phyloP scores from a whole-genome alignment of 2,329 filamentous ascomycete genomes.

The Aspergillus bombycis region DNA sequence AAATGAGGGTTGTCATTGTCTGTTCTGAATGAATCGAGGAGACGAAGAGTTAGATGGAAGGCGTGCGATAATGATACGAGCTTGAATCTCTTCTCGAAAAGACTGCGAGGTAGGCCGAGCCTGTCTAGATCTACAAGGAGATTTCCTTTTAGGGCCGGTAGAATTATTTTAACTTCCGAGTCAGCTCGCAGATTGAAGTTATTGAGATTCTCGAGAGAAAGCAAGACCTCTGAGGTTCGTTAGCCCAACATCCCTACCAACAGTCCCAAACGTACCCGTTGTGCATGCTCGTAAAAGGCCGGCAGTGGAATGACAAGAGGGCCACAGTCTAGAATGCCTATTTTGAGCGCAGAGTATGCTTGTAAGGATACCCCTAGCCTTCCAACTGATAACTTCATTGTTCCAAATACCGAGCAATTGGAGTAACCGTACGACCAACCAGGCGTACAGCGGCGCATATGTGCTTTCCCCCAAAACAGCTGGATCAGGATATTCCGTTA shows the following conservation, averaged over 20 bases:
- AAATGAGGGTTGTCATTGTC: slow-evolving; percentile 14
- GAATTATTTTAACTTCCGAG: slow-evolving; percentile 18
- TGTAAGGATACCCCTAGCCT: slow-evolving; percentile 40
- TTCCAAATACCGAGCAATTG: slow-evolving; percentile 49
- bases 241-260: slow-evolving; percentile 16
- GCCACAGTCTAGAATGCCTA: slow-evolving; percentile 34
- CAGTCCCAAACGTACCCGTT: slow-evolving; percentile 38
- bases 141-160: slow-evolving; percentile 31
- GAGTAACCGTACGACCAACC: slow-evolving; percentile 58
- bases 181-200: slow-evolving; percentile 12
- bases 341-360: slow-evolving; percentile 37
- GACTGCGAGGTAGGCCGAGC: slow-evolving; percentile 33
- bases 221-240: slow-evolving; percentile 48
- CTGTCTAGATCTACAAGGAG: slow-evolving; percentile 35
- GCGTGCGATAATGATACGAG: slow-evolving; percentile 35
- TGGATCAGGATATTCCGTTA: slow-evolving; percentile 68
- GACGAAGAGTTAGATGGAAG: slow-evolving; percentile 27
- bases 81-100: slow-evolving; percentile 28
- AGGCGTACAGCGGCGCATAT: slow-evolving; percentile 55
- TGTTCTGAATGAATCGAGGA: slow-evolving; percentile 36
- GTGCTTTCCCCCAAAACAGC: slow-evolving; percentile 54
- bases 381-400: slow-evolving; percentile 45
- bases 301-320: slow-evolving; percentile 33
- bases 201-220: slow-evolving; percentile 42
- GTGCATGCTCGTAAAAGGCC: slow-evolving; percentile 39